Evolutionary conservation across 331 rosid species (phyloP).

Genomic region (Rosa hybrid): DNA sequence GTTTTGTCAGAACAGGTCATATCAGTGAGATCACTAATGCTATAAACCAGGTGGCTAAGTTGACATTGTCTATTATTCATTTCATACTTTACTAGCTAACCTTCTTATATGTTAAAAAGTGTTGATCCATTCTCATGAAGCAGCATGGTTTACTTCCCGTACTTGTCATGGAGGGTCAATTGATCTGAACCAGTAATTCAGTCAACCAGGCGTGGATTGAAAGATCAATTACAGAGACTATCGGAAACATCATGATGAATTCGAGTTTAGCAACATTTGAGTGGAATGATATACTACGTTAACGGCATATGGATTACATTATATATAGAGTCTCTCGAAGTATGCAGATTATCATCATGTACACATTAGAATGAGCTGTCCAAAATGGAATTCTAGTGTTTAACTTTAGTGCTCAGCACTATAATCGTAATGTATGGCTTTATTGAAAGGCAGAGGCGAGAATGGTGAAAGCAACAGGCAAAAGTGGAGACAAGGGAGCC

Average conservation of each 20-base stretch:
- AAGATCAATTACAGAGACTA: background rate
- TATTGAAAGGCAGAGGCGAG: constrained; percentile 24
- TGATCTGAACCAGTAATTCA: background rate
- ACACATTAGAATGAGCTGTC: background rate
- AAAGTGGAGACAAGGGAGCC: constrained; percentile 48
- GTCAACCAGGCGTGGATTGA: constrained; percentile 2
- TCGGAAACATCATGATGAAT: background rate
- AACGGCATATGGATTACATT: background rate
- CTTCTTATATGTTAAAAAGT: background rate
- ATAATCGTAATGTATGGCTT: background rate
- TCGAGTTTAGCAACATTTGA: background rate
- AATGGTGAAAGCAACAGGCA: constrained; percentile 27
- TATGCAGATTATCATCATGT: background rate
- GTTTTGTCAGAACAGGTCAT: constrained; percentile 14
- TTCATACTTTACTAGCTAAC: background rate
- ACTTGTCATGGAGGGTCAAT: background rate
- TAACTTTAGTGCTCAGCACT: background rate
- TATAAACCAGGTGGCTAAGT: constrained; percentile 6
- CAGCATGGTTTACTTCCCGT: background rate
- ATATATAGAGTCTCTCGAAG: background rate
- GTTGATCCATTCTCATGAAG: background rate
- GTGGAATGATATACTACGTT: background rate
- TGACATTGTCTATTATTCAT: background rate
- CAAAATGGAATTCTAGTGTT: constrained; percentile 1
- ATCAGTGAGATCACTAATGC: background rate